Evolutionary conservation across 805 yeast genomes (phyloP).

Genomic region (Kodamaea hsintzibuensis): DNA sequence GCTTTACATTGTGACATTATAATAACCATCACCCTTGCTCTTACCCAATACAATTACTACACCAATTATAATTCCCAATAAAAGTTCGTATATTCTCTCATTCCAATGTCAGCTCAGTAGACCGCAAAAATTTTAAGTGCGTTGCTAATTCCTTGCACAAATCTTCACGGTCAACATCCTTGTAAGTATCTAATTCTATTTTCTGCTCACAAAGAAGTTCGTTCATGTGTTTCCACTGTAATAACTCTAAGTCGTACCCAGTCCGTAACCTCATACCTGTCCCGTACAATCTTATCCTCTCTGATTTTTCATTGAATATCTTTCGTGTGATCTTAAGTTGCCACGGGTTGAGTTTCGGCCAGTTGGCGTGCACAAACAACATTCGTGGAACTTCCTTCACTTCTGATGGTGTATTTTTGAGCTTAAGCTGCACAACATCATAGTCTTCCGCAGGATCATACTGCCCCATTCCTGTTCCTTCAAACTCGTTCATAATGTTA

Average conservation of each 20-base stretch:
- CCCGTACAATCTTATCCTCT: conserved; percentile 59
- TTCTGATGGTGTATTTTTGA: conserved; percentile 5
- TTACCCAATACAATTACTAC: too few relatives aligned
- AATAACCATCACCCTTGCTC: too few relatives aligned
- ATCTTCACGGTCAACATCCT: conserved; percentile 38
- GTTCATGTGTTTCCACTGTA: conserved; percentile 61
- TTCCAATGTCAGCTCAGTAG: conserved; percentile 39
- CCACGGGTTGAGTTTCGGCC: conserved; percentile 68
- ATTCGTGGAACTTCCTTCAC: conserved; percentile 26
- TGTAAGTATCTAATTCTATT: conserved; percentile 45
- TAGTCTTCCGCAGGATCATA: conserved; percentile 67
- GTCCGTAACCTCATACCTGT: conserved; percentile 51
- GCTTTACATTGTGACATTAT: too few relatives aligned
- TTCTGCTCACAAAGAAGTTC: conserved; percentile 53
- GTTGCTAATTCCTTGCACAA: conserved; percentile 52
- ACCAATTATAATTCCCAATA: too few relatives aligned
- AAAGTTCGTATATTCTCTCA: conserved; percentile 10
- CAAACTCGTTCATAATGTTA: conserved; percentile 37
- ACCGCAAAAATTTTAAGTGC: conserved; percentile 46
- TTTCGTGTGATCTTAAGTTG: conserved; percentile 44
- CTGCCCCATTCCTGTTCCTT: conserved; percentile 81
- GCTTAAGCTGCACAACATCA: conserved; percentile 14
- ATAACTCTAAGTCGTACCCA: conserved; percentile 58
- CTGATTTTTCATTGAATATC: conserved; percentile 42
- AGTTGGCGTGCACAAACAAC: conserved; percentile 64